phyloP scores from a whole-genome alignment of 257 asterid genomes.

The Osmanthus fragrans region DNA sequence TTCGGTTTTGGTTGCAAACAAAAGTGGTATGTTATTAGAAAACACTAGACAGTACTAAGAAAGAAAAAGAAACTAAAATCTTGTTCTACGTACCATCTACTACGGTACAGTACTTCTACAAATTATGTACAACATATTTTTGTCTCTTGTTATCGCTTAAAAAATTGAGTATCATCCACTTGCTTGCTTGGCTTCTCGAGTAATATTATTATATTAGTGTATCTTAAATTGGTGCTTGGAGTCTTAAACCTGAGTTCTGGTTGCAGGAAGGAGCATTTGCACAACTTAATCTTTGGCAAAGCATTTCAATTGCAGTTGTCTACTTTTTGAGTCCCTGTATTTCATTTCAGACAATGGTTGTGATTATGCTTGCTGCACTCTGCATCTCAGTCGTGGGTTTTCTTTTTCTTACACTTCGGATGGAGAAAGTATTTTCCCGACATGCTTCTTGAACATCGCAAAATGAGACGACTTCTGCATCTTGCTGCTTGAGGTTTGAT shows the following conservation, averaged over 20 bases:
- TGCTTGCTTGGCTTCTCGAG: not conserved
- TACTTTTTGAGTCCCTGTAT: slow-evolving; percentile 68
- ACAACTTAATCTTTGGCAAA: slow-evolving; percentile 96
- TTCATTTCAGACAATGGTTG: slow-evolving; percentile 57
- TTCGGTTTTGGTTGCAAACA: not conserved
- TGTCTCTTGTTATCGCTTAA: not conserved
- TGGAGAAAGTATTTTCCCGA: slow-evolving; percentile 55
- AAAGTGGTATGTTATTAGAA: not conserved
- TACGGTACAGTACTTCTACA: not conserved
- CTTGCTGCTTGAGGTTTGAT: not conserved
- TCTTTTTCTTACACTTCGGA: slow-evolving; percentile 62
- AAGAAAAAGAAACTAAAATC: not conserved
- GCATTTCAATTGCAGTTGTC: slow-evolving; percentile 71
- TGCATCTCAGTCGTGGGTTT: slow-evolving; percentile 61
- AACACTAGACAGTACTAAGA: not conserved
- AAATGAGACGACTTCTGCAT: not conserved
- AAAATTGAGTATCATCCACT: not conserved
- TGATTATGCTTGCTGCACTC: slow-evolving; percentile 57
- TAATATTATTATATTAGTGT: not conserved
- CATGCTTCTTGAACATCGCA: slow-evolving; percentile 26
- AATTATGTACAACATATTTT: not conserved
- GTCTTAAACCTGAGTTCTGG: slow-evolving; percentile 4
- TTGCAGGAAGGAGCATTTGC: slow-evolving; percentile 98
- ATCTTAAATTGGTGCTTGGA: not conserved
- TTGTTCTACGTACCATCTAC: not conserved